Conservation (phyloP, 108 stramenopile genomes). For the Skeletonema grethae region DNA sequence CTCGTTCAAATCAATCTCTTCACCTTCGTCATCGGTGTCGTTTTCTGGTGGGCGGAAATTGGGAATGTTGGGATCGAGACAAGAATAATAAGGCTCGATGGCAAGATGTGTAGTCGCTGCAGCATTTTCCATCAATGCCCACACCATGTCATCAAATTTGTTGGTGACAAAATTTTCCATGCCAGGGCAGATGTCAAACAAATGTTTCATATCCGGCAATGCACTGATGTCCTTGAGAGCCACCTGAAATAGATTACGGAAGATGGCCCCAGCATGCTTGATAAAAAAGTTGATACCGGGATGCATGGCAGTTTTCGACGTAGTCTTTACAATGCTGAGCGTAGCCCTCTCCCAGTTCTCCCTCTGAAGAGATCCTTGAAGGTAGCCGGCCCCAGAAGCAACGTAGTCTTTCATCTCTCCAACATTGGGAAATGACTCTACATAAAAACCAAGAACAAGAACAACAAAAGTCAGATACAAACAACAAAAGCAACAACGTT, state of each 20-base stretch:
- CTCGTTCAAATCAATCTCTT: conserved; percentile 15
- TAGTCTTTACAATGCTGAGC: conserved; percentile 54
- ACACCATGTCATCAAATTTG: conserved; percentile 68
- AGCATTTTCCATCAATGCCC: conserved; percentile 59
- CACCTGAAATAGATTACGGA: conserved; percentile 62
- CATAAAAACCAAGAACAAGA: neutral
- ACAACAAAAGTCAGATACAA: conserved; percentile 4
- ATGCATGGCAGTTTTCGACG: conserved; percentile 49
- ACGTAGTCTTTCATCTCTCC: conserved; percentile 56
- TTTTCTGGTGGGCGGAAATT: conserved; percentile 46
- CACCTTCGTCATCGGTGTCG: conserved; percentile 10
- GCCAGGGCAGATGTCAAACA: conserved; percentile 44
- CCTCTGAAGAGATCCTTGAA: conserved; percentile 65
- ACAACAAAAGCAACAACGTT: neutral
- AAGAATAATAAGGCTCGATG: conserved; percentile 65
- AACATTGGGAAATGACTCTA: conserved; percentile 66
- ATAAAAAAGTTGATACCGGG: conserved; percentile 72
- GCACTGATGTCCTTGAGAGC: conserved; percentile 51
- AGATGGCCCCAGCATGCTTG: conserved; percentile 70
- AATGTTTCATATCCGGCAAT: conserved; percentile 43
- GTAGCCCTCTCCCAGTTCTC: conserved; percentile 78
- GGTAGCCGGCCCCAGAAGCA: conserved; percentile 61
- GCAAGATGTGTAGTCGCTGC: conserved; percentile 52
- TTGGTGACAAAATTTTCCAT: conserved; percentile 46
- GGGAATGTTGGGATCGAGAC: conserved; percentile 62